These are phyloP conservation scores for Hyparrhenia diplandra DNA, from an alignment of 176 grass and related monocot species.

Conservation along the genomic window DNA sequence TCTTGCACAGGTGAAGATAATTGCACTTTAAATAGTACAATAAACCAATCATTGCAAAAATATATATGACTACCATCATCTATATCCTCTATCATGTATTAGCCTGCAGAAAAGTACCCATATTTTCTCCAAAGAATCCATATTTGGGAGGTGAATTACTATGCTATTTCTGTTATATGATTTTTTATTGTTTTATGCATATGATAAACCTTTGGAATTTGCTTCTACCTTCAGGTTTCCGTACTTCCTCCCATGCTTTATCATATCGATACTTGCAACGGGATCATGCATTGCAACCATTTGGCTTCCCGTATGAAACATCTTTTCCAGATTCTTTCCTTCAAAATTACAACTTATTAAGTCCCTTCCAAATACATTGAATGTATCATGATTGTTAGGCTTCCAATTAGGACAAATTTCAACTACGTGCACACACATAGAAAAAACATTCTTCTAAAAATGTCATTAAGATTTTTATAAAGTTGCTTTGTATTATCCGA, in stretches of 20 bases:
- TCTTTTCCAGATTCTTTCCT: not conserved
- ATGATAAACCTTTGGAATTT: conserved; percentile 6
- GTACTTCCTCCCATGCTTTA: conserved; percentile 63
- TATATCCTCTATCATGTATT: conserved; percentile 13
- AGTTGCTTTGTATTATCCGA: too few relatives aligned
- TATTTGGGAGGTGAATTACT: conserved; percentile 54
- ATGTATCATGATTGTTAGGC: not conserved
- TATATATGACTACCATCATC: not conserved
- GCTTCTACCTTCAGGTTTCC: conserved; percentile 53
- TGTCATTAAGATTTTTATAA: too few relatives aligned
- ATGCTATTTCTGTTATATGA: not conserved
- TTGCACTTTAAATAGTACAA: not conserved
- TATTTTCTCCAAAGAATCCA: conserved; percentile 47
- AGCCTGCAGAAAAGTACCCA: conserved; percentile 62
- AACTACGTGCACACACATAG: not conserved
- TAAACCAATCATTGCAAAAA: not conserved
- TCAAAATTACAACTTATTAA: not conserved
- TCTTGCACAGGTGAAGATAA: not conserved
- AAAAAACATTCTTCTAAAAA: accelerated
- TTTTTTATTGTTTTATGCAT: not conserved
- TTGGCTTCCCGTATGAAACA: conserved; percentile 53
- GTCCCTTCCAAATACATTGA: not conserved
- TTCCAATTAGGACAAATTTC: not conserved
- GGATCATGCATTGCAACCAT: conserved; percentile 46
- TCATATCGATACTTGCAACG: conserved; percentile 53